Evolutionary conservation across 2,329 filamentous ascomycete genomes (phyloP), one percentile per base, ranked within the genome.

Genomic region (Colletotrichum sp.): DNA sequence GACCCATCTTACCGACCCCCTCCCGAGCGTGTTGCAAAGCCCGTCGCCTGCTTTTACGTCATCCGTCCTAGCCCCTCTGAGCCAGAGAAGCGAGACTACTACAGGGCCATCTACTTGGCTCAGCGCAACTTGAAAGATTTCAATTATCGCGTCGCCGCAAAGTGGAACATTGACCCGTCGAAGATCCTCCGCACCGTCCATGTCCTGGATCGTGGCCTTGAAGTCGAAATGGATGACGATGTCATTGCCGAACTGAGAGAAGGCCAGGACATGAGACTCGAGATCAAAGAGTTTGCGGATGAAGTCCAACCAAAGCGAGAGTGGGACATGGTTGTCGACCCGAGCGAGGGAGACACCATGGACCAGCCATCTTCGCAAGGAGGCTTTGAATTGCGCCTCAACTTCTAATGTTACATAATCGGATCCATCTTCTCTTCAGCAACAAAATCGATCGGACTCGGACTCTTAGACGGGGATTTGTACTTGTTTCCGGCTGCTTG

Each of bases 201-300:
- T 73, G 88, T 96, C 69, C 93, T 95, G 57, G 89, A 92, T 16
- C 92, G 93, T 78, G 95, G 95, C 0, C 86, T 98, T 2, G 92
- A 96, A 80, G 92, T 99, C 71, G 92, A 98, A 81, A 90, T 99
- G 80, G 97, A 99, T 81, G 96, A 99, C 81, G 96, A 98, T 78
- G 93, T 98, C 64, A 92, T 99, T 36, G 91, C 91, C 60, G 94
- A 96, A 83, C 88, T 99, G 68, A 91, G 92, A 3, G 97, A 99
- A 86, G 96, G 96, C 36, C 95, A 99, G 84, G 96, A 98, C 81
- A 97, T 99, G 94, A 91, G 93, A 75, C 89, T 95, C 73, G 93
- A 97, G 79, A 88, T 95, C 57, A 82, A 83, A 21, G 88, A 91
- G 79, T 80, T 87, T n/a, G 80, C 83, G 34, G 78, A 80, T 55